Evolutionary conservation across 2,329 filamentous ascomycete species (phyloP), one percentile per base, ranked within the genome.

Genomic region (Penicillium sp.): DNA sequence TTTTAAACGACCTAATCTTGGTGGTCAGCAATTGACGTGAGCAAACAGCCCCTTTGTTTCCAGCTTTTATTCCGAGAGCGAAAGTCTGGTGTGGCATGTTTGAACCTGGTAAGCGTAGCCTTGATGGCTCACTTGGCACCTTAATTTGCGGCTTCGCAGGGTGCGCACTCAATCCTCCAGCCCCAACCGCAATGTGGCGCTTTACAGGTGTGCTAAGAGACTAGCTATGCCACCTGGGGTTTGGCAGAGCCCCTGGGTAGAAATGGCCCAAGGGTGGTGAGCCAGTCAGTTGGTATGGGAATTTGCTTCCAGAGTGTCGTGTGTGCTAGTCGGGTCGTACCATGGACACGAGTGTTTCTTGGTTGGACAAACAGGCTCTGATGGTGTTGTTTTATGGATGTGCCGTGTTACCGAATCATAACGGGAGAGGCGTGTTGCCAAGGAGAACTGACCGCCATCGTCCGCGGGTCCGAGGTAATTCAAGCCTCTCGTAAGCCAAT

Each of bases 351-450:
- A 27, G 29, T 17, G 6, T 25, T n/a, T 27, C 4, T 27, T 53
- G 6, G 2, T 19, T 17, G 17, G 40, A 7, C 15, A 31, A 35
- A 45, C 27, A 13, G 19, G 21, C 2, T 9, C 15, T 12, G 21
- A 27, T 7, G 8, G 7, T 6, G n/a, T 37, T 37, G 50, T 19
- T 21, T 46, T 10, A 21, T 21, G 45, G 6, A 35, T 41, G 27
- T 33, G n/a, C 19, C 21, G 45, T 48, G n/a, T 42, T n/a, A 23
- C 35, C 48, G 19, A 38, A 56, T 52, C 54, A 56, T n/a, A 31
- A 37, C 42, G 33, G 42, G 41, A 52, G 40, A 43, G 48, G 54
- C 38, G 21, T 42, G n/a, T 38, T 56, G 54, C 38, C 54, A 56
- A 56, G 47, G 23, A 45, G 31, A n/a, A 40, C n/a, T 25, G 13